Conservation (phyloP, 495 filamentous ascomycete species). For the Penicillium robsamsonii region DNA sequence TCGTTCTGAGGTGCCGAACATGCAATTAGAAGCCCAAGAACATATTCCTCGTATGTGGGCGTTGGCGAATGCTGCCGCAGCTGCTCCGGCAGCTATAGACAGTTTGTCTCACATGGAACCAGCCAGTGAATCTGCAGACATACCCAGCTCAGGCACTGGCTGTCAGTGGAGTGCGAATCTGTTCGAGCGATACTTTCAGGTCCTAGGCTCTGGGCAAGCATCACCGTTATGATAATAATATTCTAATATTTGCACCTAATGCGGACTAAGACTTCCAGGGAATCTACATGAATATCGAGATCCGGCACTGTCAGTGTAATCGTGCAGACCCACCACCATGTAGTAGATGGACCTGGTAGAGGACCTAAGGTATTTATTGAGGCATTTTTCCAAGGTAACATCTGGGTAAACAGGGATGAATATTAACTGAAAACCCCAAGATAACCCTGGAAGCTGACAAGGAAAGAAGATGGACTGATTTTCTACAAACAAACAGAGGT, state of each 20-base stretch:
- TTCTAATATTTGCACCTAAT: neutral
- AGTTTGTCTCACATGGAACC: neutral
- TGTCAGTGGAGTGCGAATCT: conserved; percentile 23
- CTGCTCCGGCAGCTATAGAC: neutral
- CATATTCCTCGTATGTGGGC: neutral
- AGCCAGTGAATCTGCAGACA: neutral
- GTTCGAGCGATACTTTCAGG: conserved; percentile 19
- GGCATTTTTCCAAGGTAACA: too few species aligned
- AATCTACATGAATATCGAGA: too few species aligned
- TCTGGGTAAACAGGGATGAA: too few species aligned
- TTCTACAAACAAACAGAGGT: too few species aligned
- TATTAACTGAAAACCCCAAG: too few species aligned
- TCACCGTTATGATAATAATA: neutral
- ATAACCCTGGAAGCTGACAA: too few species aligned
- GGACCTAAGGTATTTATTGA: too few species aligned
- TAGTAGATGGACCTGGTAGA: too few species aligned
- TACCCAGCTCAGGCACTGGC: conserved; percentile 18
- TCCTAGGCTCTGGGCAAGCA: conserved; percentile 8
- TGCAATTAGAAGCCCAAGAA: neutral
- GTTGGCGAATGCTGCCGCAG: neutral
- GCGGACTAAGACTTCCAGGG: too few species aligned
- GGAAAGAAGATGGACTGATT: too few species aligned
- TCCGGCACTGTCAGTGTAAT: too few species aligned
- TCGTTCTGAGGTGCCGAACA: neutral
- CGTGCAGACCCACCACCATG: too few species aligned